These are phyloP conservation scores for Plantago coronopus DNA, from an alignment of 305 asterid species.

Conservation along the genomic window DNA sequence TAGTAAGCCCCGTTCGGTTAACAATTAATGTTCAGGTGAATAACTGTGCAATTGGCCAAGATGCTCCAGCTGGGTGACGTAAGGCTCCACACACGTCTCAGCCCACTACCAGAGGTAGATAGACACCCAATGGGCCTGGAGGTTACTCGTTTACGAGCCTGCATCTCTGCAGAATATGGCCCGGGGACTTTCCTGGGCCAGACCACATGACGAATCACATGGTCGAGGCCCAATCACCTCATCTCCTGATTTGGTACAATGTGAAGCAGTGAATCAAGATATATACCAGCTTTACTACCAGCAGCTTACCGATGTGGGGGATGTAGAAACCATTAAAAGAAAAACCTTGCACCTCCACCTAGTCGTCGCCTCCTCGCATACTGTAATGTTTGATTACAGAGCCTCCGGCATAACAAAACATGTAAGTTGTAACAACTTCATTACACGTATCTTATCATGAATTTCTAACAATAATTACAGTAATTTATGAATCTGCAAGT, in stretches of 20 bases:
- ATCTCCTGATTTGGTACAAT: not conserved
- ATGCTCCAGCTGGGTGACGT: not conserved
- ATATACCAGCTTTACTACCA: too few species aligned
- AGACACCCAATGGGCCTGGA: not conserved
- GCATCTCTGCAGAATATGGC: slow-evolving; percentile 22
- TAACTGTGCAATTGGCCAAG: slow-evolving; percentile 22
- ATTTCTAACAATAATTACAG: too few species aligned
- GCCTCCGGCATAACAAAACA: too few species aligned
- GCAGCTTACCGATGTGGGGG: too few species aligned
- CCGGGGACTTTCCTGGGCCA: slow-evolving; percentile 33
- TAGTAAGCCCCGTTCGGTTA: slow-evolving; percentile 31
- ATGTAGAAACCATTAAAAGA: too few species aligned
- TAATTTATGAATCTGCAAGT: too few species aligned
- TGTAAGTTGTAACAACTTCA: too few species aligned
- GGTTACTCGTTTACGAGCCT: slow-evolving; percentile 17
- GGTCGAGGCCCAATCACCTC: slow-evolving; percentile 20
- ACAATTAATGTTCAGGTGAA: slow-evolving; percentile 17
- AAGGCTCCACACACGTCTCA: slow-evolving; percentile 30
- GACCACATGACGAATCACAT: not conserved
- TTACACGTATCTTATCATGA: too few species aligned
- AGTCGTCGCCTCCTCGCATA: too few species aligned
- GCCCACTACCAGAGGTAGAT: slow-evolving; percentile 5
- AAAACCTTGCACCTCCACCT: too few species aligned
- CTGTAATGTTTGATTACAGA: too few species aligned
- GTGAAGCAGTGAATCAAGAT: too few species aligned